phyloP scores from a whole-genome alignment of 768 basidiomycete genomes.

The Tubosaeta sp. region DNA sequence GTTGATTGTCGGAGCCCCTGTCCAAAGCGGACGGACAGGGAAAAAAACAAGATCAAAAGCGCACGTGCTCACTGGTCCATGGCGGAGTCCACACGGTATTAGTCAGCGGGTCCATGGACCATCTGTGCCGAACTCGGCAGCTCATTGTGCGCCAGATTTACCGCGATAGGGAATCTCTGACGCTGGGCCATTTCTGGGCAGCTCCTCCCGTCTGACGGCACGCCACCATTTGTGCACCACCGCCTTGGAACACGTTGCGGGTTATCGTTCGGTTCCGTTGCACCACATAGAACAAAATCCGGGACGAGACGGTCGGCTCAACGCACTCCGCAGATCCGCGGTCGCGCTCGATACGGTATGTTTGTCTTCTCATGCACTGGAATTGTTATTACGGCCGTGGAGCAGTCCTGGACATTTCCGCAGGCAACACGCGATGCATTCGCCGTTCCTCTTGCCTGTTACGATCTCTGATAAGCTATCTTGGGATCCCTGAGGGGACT shows the following conservation, averaged over 20 bases:
- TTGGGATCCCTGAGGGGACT: slow-evolving; percentile 26
- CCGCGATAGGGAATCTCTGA: not conserved
- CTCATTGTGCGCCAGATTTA: too few species aligned
- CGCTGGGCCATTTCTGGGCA: not conserved
- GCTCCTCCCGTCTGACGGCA: not conserved
- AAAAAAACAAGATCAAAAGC: slow-evolving; percentile 34
- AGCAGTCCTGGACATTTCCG: slow-evolving; percentile 1
- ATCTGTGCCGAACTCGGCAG: slow-evolving; percentile 10
- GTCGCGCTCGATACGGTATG: slow-evolving; percentile 1
- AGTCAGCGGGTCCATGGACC: slow-evolving; percentile 29
- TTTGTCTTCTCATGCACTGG: too few species aligned
- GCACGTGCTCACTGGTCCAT: slow-evolving; percentile 28
- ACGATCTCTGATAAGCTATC: slow-evolving; percentile 29
- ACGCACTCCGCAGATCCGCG: slow-evolving; percentile 29
- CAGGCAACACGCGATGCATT: slow-evolving; percentile 18
- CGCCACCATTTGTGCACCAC: slow-evolving; percentile 1
- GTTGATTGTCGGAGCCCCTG: slow-evolving; percentile 37
- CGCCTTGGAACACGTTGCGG: not conserved
- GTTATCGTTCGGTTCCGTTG: slow-evolving; percentile 14
- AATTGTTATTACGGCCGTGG: not conserved
- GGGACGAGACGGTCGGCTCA: not conserved
- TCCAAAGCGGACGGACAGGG: slow-evolving; percentile 33
- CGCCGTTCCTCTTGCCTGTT: slow-evolving; percentile 26
- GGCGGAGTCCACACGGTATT: slow-evolving; percentile 6
- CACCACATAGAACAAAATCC: too few species aligned